Evolutionary conservation across 2,329 filamentous ascomycete species (phyloP).

Genomic region (Zymoseptoria tritici): DNA sequence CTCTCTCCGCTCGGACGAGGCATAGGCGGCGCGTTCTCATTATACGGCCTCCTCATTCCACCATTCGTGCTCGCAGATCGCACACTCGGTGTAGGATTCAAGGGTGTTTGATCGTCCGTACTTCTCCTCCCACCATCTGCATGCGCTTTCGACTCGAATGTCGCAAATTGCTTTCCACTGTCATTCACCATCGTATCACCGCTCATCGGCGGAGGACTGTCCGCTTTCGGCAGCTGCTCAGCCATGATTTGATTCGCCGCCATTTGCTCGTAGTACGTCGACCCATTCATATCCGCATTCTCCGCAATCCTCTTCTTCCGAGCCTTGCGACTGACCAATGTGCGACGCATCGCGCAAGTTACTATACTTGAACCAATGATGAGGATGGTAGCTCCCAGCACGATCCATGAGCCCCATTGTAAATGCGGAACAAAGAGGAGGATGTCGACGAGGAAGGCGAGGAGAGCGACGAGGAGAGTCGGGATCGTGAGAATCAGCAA

Average conservation of each 20-base stretch:
- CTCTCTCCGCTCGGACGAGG: conserved; percentile 22
- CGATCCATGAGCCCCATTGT: conserved; percentile 89
- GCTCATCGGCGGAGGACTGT: conserved; percentile 47
- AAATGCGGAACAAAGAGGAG: conserved; percentile 90
- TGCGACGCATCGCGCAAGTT: conserved; percentile 90
- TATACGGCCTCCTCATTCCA: conserved; percentile 28
- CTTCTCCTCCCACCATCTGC: conserved; percentile 27
- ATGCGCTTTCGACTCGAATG: conserved; percentile 50
- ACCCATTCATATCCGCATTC: conserved; percentile 94
- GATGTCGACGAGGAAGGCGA: conserved; percentile 89
- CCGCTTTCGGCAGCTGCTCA: conserved; percentile 39
- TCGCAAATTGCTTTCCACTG: conserved; percentile 49
- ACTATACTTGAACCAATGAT: conserved; percentile 75
- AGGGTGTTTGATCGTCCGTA: conserved; percentile 61
- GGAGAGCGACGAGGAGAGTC: conserved; percentile 71
- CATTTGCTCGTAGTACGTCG: conserved; percentile 67
- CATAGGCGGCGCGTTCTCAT: conserved; percentile 36
- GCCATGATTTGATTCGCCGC: conserved; percentile 34
- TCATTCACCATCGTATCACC: conserved; percentile 51
- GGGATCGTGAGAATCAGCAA: conserved; percentile 82
- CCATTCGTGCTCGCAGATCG: conserved; percentile 30
- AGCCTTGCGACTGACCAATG: conserved; percentile 85
- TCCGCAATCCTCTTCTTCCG: conserved; percentile 83
- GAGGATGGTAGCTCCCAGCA: conserved; percentile 79
- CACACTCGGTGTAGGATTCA: conserved; percentile 56